Conservation (phyloP, 2,329 filamentous ascomycete species). For the Epichloe aotearoae region DNA sequence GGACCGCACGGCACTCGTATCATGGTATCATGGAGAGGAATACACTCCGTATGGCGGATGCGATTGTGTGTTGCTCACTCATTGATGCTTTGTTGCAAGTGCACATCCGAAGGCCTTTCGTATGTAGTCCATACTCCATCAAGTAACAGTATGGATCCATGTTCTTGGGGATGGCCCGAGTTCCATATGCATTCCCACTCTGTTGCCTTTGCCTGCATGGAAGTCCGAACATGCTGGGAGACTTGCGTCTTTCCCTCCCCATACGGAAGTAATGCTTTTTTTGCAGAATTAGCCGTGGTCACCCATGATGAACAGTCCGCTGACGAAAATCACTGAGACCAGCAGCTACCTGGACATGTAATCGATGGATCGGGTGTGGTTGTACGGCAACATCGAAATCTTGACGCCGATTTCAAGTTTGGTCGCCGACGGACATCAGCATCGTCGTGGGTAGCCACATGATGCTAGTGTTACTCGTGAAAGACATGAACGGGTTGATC, state of each 20-base stretch:
- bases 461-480: background rate
- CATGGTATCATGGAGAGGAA: background rate
- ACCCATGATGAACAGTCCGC: background rate
- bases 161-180: background rate
- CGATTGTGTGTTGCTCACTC: background rate
- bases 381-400: background rate
- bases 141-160: background rate
- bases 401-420: background rate
- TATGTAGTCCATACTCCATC: background rate
- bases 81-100: background rate
- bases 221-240: background rate
- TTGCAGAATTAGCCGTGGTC: background rate
- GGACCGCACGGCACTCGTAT: background rate
- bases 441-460: slow-evolving; percentile 3
- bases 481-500: background rate
- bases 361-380: slow-evolving; percentile 1
- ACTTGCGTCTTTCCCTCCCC: background rate
- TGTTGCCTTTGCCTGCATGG: background rate
- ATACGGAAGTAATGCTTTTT: background rate
- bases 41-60: background rate
- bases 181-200: background rate
- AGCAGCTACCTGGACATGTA: slow-evolving; percentile 1
- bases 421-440: slow-evolving; percentile 1
- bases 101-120: background rate
- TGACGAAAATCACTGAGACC: background rate